A percentile compares a stretch with the other conserved stretches of the same genome.
Evolutionary conservation across 192 early-diverging fungal species (phyloP).

Genomic region (Entomortierella lignicola): DNA sequence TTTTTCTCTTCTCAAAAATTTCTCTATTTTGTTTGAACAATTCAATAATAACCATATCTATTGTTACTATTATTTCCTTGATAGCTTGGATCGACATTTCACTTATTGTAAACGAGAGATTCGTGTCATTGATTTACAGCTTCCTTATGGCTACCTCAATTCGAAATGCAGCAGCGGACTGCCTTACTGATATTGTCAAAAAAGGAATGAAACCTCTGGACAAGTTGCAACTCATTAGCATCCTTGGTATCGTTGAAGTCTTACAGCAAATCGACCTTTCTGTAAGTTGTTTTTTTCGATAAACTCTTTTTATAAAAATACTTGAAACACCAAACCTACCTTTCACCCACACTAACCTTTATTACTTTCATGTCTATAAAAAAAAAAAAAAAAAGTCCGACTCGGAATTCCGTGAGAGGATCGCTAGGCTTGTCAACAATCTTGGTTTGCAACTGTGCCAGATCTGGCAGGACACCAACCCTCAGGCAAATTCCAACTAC

Average conservation of each 20-base stretch:
- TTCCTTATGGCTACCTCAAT: slow-evolving; percentile 71
- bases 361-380: too few species aligned
- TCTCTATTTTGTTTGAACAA: too few species aligned
- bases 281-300: slow-evolving; percentile 11
- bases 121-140: slow-evolving; percentile 80
- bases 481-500: slow-evolving; percentile 39
- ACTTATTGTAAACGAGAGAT: slow-evolving; percentile 85
- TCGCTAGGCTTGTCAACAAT: slow-evolving; percentile 78
- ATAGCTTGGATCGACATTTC: slow-evolving; percentile 96
- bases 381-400: slow-evolving; percentile 65
- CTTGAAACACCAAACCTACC: too few species aligned
- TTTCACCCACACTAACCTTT: neutral
- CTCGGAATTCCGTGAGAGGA: slow-evolving; percentile 73
- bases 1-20: too few species aligned
- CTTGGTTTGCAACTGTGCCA: slow-evolving; percentile 80
- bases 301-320: too few species aligned
- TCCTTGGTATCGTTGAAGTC: slow-evolving; percentile 53
- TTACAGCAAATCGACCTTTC: slow-evolving; percentile 39
- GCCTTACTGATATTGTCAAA: slow-evolving; percentile 85
- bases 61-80: too few species aligned
- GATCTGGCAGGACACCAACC: slow-evolving; percentile 65
- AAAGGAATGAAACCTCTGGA: slow-evolving; percentile 95
- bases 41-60: too few species aligned
- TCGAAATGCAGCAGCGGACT: slow-evolving; percentile 81
- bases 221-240: slow-evolving; percentile 87